phyloP scores from a whole-genome alignment of 2,329 filamentous ascomycete species.

The Cytospora chrysosperma region DNA sequence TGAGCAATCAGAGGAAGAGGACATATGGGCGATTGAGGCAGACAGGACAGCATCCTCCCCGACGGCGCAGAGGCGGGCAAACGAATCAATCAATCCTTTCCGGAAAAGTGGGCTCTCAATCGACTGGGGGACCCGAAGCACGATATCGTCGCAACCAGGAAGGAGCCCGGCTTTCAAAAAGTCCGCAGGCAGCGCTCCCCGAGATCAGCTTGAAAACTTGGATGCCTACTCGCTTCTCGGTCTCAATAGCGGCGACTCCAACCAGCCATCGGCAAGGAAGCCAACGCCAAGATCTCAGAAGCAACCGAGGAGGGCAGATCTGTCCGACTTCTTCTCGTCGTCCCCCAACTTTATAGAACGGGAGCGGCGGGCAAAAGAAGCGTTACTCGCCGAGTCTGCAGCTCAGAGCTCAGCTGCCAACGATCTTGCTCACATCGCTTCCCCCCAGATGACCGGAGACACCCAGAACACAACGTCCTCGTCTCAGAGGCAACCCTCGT shows the following conservation, averaged over 20 bases:
- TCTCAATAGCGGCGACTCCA: slow-evolving; percentile 26
- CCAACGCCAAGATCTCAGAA: slow-evolving; percentile 29
- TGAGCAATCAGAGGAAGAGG: slow-evolving; percentile 39
- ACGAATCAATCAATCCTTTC: slow-evolving; percentile 28
- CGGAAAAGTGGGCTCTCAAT: slow-evolving; percentile 33
- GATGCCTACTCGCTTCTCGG: slow-evolving; percentile 23
- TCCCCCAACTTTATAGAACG: slow-evolving; percentile 35
- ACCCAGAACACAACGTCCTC: neutral
- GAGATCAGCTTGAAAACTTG: slow-evolving; percentile 8
- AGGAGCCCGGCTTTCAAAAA: slow-evolving; percentile 10
- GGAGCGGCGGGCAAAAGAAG: slow-evolving; percentile 18
- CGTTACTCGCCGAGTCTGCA: slow-evolving; percentile 3
- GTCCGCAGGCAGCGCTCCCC: slow-evolving; percentile 3
- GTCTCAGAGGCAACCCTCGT: neutral
- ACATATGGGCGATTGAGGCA: slow-evolving; percentile 60
- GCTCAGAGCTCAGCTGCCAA: neutral
- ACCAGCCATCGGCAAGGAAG: slow-evolving; percentile 33
- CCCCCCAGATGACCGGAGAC: neutral
- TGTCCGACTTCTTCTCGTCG: slow-evolving; percentile 59
- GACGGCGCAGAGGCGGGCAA: slow-evolving; percentile 25
- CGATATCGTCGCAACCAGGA: slow-evolving; percentile 10
- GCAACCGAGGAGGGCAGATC: slow-evolving; percentile 42
- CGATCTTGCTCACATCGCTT: neutral
- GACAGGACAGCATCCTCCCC: slow-evolving; percentile 42
- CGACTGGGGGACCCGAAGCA: slow-evolving; percentile 24